These are phyloP conservation scores for Vitis hybrid DNA, from an alignment of 177 flowering plant genomes.

Conservation along the genomic window DNA sequence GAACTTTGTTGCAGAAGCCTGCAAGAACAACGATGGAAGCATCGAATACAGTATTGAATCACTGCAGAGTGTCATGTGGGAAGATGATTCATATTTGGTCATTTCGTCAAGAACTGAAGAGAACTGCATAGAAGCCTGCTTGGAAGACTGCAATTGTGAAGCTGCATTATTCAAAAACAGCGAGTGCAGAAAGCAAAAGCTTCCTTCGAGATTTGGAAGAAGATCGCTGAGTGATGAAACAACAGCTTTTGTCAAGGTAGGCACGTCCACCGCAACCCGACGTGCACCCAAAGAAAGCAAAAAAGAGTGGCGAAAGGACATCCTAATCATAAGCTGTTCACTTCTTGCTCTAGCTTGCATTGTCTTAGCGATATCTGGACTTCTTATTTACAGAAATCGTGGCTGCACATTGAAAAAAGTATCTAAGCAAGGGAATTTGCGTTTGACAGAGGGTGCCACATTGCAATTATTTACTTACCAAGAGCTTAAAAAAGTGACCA, in stretches of 20 bases:
- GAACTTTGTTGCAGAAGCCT: too few species aligned
- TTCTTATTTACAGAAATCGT: constrained; percentile 1
- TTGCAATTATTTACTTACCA: constrained; percentile 12
- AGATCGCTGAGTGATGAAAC: background rate
- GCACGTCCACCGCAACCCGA: background rate
- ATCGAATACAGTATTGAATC: background rate
- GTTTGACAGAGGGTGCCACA: background rate
- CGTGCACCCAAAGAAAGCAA: background rate
- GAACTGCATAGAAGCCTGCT: constrained; percentile 9
- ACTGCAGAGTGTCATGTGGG: constrained; percentile 11
- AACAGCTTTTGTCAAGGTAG: constrained; percentile 16
- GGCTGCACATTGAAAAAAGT: background rate
- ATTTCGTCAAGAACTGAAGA: background rate
- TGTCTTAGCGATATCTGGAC: background rate
- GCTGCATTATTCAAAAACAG: constrained; percentile 11
- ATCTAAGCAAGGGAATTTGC: background rate
- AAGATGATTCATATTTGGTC: constrained; percentile 1
- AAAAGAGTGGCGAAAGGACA: constrained; percentile 1
- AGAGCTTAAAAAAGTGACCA: constrained; percentile 19
- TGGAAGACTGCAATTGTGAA: constrained; percentile 24
- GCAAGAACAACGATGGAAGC: too few species aligned
- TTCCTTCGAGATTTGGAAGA: constrained; percentile 25
- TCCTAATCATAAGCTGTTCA: constrained; percentile 1
- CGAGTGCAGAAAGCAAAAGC: constrained; percentile 21
- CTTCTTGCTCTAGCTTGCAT: background rate